phyloP scores from a whole-genome alignment of 352 stramenopile species.

The Phytophthora megakarya region DNA sequence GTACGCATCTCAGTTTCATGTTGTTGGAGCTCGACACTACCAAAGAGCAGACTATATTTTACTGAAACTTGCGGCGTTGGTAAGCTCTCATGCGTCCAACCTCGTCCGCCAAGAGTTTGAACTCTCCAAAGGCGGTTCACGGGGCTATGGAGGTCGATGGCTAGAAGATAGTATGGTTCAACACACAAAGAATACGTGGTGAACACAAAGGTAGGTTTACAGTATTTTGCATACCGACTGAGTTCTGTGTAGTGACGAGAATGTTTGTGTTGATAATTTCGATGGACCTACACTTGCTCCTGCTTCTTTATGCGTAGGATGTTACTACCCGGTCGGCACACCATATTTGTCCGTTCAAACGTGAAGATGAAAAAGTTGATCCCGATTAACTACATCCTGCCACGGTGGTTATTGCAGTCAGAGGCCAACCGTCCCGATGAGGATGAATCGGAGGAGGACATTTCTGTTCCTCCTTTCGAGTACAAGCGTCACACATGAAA shows the following conservation, averaged over 20 bases:
- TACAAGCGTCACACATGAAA: not conserved
- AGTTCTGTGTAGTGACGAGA: too few relatives aligned
- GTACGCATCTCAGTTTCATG: slow-evolving; percentile 1
- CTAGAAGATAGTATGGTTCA: not conserved
- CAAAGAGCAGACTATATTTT: slow-evolving; percentile 2
- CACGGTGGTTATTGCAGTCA: not conserved
- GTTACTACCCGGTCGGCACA: slow-evolving; percentile 9
- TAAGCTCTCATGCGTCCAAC: slow-evolving; percentile 1
- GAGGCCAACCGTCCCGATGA: slow-evolving; percentile 1
- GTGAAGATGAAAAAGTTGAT: slow-evolving; percentile 16
- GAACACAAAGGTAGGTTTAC: slow-evolving; percentile 2
- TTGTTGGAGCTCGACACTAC: slow-evolving; percentile 1
- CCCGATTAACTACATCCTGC: not conserved
- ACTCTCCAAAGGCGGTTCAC: not conserved
- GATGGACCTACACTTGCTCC: not conserved
- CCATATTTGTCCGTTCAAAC: not conserved
- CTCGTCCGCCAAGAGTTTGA: not conserved
- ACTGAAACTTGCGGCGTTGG: not conserved
- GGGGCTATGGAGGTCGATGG: not conserved
- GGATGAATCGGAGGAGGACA: slow-evolving; percentile 2
- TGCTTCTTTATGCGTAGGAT: slow-evolving; percentile 5
- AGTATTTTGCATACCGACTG: not conserved
- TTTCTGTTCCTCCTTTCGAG: not conserved
- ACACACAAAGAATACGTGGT: not conserved
- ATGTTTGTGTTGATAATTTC: too few relatives aligned